Base-by-base conservation (phyloP, 495 filamentous ascomycete genomes). In the Aspergillus haitiensis region DNA sequence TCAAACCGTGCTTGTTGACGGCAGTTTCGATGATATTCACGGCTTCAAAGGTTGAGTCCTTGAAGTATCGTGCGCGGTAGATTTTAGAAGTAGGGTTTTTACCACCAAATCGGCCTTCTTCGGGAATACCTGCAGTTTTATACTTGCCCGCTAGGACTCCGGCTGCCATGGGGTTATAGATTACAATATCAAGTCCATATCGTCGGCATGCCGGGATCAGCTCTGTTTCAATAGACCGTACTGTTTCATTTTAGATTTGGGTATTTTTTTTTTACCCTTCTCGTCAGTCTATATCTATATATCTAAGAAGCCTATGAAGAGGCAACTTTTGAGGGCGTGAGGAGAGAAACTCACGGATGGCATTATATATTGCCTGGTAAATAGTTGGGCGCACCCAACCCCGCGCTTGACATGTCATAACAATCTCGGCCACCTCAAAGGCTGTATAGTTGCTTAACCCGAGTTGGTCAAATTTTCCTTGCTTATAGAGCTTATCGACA, bases 351-450 rank as follows among this genome's bases (percentile, higher is more conserved):
- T 56, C 66, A 76, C 75, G 82, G 13, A 88, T 78, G 6, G 83
- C 81, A 71, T 88, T 85, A 67, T 88, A 88, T 59, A 86, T 78
- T 16, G 81, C 85, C 61, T 87, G 84, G 67, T 84, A 88, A 16
- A 85, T 84, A 10, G 75, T 79, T 0, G 84, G 84, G 21, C 80
- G 80, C 49, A 85, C 77, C 80, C 81, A 88, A 11, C 85, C 85
- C 59, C 88, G 84, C 72, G 88, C 84, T 60, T 87, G 85, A 75
- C 90, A 94, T 10, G 85, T 84, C 58, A 90, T 82, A 3, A 87
- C 90, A 21, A 96, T 80, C 79, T 97, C 93, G 5, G 93, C 93
- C 5, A 97, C 91, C 73, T 97, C 92, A 67, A 88, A 96, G 6
- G 91, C 85, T 4, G 92, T 90, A 67, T 85, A 96, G 73, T 97